Conservation (phyloP, 352 stramenopile species). For the Phytopythium kandeliae region DNA sequence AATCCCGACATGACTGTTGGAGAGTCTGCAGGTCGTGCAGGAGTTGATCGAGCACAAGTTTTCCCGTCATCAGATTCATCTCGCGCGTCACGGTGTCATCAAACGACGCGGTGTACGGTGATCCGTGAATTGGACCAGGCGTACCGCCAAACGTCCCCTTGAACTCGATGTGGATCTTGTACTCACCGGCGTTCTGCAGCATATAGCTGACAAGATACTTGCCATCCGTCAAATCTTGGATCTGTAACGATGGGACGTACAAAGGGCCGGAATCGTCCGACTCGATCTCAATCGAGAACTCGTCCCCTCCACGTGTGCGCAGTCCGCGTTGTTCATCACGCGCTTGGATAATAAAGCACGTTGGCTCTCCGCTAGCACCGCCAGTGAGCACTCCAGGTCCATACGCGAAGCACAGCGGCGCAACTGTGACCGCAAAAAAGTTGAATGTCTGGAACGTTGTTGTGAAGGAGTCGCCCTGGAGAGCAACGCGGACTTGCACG, state of each 20-base stretch:
- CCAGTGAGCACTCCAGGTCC: constrained; percentile 88
- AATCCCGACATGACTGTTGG: constrained; percentile 59
- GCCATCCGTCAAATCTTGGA: constrained; percentile 90
- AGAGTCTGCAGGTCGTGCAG: constrained; percentile 58
- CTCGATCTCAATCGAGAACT: constrained; percentile 80
- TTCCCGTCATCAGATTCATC: constrained; percentile 79
- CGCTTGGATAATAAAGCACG: constrained; percentile 81
- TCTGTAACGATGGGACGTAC: constrained; percentile 44
- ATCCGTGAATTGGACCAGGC: constrained; percentile 85
- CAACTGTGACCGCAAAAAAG: constrained; percentile 92
- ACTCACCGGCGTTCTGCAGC: constrained; percentile 73
- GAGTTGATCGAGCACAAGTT: constrained; percentile 69
- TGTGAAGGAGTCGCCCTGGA: constrained; percentile 93
- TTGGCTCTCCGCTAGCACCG: constrained; percentile 66
- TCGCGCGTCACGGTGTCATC: constrained; percentile 74
- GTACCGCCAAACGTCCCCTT: constrained; percentile 90
- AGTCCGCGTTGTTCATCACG: constrained; percentile 73
- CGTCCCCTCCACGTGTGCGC: constrained; percentile 90
- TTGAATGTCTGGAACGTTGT: constrained; percentile 91
- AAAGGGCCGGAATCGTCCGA: constrained; percentile 42
- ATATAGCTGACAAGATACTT: constrained; percentile 93
- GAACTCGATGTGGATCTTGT: constrained; percentile 88
- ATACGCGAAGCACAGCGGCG: constrained; percentile 89
- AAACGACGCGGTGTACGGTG: constrained; percentile 82
- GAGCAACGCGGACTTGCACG: constrained; percentile 86